Evolutionary conservation across 305 asterid genomes (phyloP), one percentile per base, ranked within the genome.

Genomic region (Plantago rigida): DNA sequence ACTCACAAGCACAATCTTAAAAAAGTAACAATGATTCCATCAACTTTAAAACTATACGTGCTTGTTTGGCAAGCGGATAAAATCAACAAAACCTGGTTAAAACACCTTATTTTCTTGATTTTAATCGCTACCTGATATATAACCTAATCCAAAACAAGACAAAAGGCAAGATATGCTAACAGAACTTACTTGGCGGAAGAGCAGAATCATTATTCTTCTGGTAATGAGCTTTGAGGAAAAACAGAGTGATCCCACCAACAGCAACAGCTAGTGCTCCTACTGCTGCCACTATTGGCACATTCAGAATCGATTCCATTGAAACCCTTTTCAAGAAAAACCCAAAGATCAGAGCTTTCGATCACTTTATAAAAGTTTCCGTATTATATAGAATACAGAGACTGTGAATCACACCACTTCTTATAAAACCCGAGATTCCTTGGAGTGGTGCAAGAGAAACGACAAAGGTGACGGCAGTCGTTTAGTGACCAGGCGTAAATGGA

Each of bases 181-280:
- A n/a, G 1, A 46, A 45, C 19, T 24, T 26, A 47, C 44, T 13
- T 7, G 55, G 47, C 4, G 54, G 46, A 19, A 48, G 6, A n/a
- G 45, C 84, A 61, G 79, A 77, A 62, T 81, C 72, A 76, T 68
- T 79, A 71, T 56, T 87, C 31, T 59, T 71, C 13, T 74, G 81
- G 78, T 78, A 68, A 71, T 75, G 78, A 0, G 66, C 66, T 10
- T 65, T 77, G 46, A 85, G 44, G 39, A 83, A 73, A 79, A 75
- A 77, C 59, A 81, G 55, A n/a, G 92, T 73, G 56, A 89, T 59
- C 61, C 83, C 89, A 59, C 83, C 86, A 39, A 86, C 71, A 19
- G 82, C 87, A 48, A 82, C 80, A 22, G 77, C 93, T 9, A 82
- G 84, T 15, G 77, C 87, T 42, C 84, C 85, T 12, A 81, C 59